A percentile compares a stretch with the other conserved stretches of the same genome.
These are phyloP conservation scores for Mortierella sp. DNA, from an alignment of 371 early-diverging fungal genomes.

Conservation along the genomic window DNA sequence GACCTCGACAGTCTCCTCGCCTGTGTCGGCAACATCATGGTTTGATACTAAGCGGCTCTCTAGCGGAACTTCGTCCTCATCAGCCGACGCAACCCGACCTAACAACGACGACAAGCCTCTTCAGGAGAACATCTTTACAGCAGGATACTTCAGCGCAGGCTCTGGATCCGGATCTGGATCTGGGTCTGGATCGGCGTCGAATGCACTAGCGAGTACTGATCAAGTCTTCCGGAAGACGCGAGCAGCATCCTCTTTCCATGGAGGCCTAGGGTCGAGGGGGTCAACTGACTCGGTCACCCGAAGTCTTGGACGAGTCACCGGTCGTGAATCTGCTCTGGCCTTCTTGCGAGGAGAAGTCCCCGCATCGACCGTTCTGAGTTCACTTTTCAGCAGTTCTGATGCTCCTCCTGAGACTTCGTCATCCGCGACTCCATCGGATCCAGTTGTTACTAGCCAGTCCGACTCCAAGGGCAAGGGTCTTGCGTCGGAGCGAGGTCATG, in stretches of 20 bases:
- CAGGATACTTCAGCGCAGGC: conserved; percentile 10
- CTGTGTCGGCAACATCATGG: conserved; percentile 47
- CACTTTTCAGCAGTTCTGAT: conserved; percentile 32
- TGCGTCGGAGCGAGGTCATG: conserved; percentile 1
- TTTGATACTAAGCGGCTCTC: conserved; percentile 27
- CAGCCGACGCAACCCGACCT: background rate
- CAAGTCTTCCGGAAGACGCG: conserved; percentile 13
- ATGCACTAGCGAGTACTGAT: background rate
- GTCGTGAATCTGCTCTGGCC: conserved; percentile 43
- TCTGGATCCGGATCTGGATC: conserved; percentile 2
- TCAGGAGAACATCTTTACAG: background rate
- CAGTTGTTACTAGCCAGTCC: background rate
- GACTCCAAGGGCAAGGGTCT: conserved; percentile 28
- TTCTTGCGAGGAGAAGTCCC: conserved; percentile 39
- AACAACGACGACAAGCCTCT: background rate
- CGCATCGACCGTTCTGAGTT: conserved; percentile 34
- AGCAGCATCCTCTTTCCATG: conserved; percentile 26
- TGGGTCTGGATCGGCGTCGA: background rate
- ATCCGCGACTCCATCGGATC: background rate
- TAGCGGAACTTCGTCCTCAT: conserved; percentile 2
- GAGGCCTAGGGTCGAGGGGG: conserved; percentile 2
- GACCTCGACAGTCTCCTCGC: conserved; percentile 48
- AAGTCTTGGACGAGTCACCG: conserved; percentile 31
- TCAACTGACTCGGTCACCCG: conserved; percentile 20
- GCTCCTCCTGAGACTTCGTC: background rate